phyloP scores from a whole-genome alignment of 305 asterid species.

The Caryopteris hybrid region DNA sequence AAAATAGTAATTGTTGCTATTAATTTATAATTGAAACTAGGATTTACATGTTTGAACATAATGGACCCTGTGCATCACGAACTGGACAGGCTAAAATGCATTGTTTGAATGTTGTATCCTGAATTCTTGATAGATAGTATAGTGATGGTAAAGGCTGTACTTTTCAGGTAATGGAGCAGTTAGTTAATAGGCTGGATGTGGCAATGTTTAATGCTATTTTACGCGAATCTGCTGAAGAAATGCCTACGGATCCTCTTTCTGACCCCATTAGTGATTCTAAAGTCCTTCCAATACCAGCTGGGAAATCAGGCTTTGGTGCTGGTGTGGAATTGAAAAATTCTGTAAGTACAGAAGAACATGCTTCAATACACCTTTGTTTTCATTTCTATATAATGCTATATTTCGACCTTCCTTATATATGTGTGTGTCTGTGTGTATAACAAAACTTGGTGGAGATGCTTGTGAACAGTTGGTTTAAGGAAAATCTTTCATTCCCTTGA shows the following conservation, averaged over 20 bases:
- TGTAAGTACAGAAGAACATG: constrained; percentile 46
- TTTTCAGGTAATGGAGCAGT: constrained; percentile 85
- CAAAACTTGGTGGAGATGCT: not conserved
- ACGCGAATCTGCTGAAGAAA: constrained; percentile 86
- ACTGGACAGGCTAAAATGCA: not conserved
- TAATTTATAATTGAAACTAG: too few relatives aligned
- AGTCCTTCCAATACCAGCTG: constrained; percentile 81
- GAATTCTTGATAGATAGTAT: not conserved
- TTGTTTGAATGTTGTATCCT: not conserved
- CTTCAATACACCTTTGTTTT: too few relatives aligned
- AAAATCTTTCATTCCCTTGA: too few relatives aligned
- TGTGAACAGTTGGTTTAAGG: too few relatives aligned
- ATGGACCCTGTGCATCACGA: not conserved
- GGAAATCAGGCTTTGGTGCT: constrained; percentile 80
- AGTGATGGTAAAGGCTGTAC: constrained; percentile 1
- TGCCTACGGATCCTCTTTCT: constrained; percentile 90
- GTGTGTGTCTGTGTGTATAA: too few relatives aligned
- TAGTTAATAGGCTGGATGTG: constrained; percentile 78
- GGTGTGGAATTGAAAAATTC: constrained; percentile 87
- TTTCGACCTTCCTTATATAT: not conserved
- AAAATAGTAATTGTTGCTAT: too few relatives aligned
- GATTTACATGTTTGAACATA: too few relatives aligned
- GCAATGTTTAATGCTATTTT: constrained; percentile 97
- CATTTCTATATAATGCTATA: not conserved
- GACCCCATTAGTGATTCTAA: constrained; percentile 78